Evolutionary conservation across 148 eudicot genomes (phyloP), one percentile per base, ranked within the genome.

Genomic region (Salicornia ramosissima): DNA sequence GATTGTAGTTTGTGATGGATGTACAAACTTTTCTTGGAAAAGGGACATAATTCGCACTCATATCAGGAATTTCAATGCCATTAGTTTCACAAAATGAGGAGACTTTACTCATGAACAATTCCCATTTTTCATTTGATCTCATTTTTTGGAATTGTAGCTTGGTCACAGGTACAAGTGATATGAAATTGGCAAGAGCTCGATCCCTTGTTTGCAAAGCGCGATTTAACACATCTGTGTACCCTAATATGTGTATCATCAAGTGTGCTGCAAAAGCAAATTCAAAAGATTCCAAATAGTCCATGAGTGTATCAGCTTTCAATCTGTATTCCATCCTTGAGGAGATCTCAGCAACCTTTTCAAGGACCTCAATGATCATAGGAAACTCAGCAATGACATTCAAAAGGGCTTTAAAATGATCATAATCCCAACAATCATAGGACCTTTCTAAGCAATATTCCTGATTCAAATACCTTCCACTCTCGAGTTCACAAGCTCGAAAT

Each of bases 111-210:
- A 46, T 1, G 33, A 65, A 33, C 22, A 5, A 9, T 5, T 65
- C 68, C 54, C 68, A 65, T 43, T 21, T 50, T 13, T 18, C 21
- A 65, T 15, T 39, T 54, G 59, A 54, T 29, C 54, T 65, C 65
- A 65, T n/a, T 21, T 15, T 45, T 46, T 65, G 68, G 1, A 65
- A 46, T 45, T 18, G 21, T 62, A 5, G 26, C 22, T 62, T 62
- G 12, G 15, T 10, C 47, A 39, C 22, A 19, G 12, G 13, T 18
- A 62, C 66, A n/a, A 62, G 25, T 21, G 52, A 36, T 39, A 19
- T 19, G 25, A 22, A 14, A 61, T 61, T 36, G 11, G 25, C 25
- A 36, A 61, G 33, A 25, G 4, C 31, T 2, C 4, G 33, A 34
- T 61, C 65, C 46, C 45, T 61, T 9, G 26, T 34, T 30, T 59